Base-by-base conservation (phyloP, 768 basidiomycete genomes). In the Fomitopsis serialis region DNA sequence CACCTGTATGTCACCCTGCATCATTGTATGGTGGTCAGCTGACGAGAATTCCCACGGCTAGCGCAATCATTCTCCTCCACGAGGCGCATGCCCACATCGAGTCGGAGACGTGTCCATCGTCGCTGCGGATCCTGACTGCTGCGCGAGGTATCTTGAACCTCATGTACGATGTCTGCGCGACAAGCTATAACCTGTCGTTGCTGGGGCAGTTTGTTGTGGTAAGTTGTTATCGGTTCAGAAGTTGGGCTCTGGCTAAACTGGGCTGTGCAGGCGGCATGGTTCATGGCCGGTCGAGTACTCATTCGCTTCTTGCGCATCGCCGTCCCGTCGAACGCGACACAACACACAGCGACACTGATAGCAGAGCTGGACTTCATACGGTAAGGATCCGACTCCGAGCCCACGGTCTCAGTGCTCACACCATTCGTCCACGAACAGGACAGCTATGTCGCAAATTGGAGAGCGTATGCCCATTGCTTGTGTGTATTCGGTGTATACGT, bases 81-180 rank as follows among this genome's bases (percentile, higher is more conserved):
- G 89, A 91, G 57, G 85, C 87, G 2, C 87, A 89, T 61, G 86
- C 87, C 17, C 78, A 80, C 54, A 72, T 85, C 45, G 72, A 73
- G 22, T 72, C 68, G 45, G 74, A 75, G 19, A 79, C 79, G 34
- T 90, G 87, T 59, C 74, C 81, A 40, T 89, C 86, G 40, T 82
- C 87, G 13, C 73, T 82, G 58, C 85, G 81, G 61, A 82, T 89
- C 29, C 70, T 89, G 12, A 78, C 77, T 1, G 80, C 87, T 22
- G 79, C 87, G 2, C 78, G 88, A 45, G 75, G 77, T 0, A 80
- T 87, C 40, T 70, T 89, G 42, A 82, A 89, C 58, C 70, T 87
- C 12, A 77, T 88, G 36, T 85, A 87, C 62, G 74, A 71, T 17
- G 75, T 88, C 25, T 80, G 76, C 64, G 82, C 84, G 7, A 89